Percentiles rank a stretch among this genome's conserved stretches.
Evolutionary conservation across 768 basidiomycete genomes (phyloP).

Genomic region (Amanita rimosa): DNA sequence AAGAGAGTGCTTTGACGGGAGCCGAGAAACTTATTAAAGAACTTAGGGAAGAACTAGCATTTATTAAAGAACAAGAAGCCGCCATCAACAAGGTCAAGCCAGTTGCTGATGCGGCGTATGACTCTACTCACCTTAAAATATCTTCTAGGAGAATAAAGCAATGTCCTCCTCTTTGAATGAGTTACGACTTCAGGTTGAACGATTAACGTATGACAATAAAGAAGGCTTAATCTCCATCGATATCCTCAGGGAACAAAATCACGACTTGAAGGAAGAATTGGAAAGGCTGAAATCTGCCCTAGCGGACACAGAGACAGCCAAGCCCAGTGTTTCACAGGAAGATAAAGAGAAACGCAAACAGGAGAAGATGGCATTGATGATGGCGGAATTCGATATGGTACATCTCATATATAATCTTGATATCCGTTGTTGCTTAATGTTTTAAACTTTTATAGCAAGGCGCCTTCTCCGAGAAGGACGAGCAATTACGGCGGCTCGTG

Average conservation of each 20-base stretch:
- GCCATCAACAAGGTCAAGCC: constrained; percentile 56
- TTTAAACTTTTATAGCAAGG: constrained; percentile 48
- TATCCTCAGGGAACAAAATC: constrained; percentile 89
- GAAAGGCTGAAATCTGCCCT: constrained; percentile 82
- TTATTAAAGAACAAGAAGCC: constrained; percentile 87
- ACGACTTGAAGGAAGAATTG: constrained; percentile 75
- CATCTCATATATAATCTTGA: constrained; percentile 18
- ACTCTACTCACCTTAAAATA: not conserved
- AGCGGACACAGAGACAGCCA: constrained; percentile 64
- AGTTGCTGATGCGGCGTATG: constrained; percentile 1
- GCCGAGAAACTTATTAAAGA: constrained; percentile 85
- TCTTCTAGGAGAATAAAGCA: constrained; percentile 74
- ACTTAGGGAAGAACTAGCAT: constrained; percentile 76
- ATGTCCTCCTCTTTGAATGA: constrained; percentile 94
- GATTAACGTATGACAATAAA: constrained; percentile 93
- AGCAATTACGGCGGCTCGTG: constrained; percentile 77
- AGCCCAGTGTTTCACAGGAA: constrained; percentile 81
- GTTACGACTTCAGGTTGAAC: constrained; percentile 80
- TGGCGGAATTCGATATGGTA: constrained; percentile 97
- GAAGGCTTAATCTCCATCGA: constrained; percentile 89
- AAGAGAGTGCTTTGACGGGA: constrained; percentile 67
- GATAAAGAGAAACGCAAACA: constrained; percentile 99
- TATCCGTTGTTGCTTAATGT: constrained; percentile 1
- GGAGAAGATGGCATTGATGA: constrained; percentile 99
- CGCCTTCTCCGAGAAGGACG: constrained; percentile 93